These are phyloP conservation scores for Lavandula angustifolia DNA, from an alignment of 257 asterid species.

Conservation along the genomic window DNA sequence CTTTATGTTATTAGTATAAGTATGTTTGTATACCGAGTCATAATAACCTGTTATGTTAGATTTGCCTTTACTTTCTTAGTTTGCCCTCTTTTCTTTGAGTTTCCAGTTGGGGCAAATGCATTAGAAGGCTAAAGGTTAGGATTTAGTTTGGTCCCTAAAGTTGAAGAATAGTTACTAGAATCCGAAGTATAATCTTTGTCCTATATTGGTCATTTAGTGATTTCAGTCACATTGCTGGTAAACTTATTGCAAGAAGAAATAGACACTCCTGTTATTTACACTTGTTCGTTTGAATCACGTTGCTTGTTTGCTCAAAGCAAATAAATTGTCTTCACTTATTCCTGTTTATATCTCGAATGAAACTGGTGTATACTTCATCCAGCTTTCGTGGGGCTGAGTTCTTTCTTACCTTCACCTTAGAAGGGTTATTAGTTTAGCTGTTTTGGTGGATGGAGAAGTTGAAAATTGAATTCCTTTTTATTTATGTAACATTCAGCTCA, in stretches of 20 bases:
- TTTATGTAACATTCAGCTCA: neutral
- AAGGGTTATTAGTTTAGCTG: neutral
- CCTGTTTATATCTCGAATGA: neutral
- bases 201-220: neutral
- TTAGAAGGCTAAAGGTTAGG: neutral
- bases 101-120: neutral
- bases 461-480: neutral
- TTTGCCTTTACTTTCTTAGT: conserved; percentile 3
- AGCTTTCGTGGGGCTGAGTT: neutral
- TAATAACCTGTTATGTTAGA: neutral
- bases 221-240: neutral
- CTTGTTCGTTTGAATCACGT: neutral
- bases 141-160: neutral
- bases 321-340: neutral
- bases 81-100: neutral
- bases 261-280: neutral
- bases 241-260: no score
- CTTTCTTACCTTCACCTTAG: neutral
- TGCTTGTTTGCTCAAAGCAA: neutral
- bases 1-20: neutral
- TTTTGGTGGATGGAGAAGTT: neutral
- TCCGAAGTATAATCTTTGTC: neutral
- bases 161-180: neutral
- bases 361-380: neutral
- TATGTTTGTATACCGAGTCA: neutral